Evolutionary conservation across 805 yeast genomes (phyloP).

Genomic region (Wickerhamiella galacta): DNA sequence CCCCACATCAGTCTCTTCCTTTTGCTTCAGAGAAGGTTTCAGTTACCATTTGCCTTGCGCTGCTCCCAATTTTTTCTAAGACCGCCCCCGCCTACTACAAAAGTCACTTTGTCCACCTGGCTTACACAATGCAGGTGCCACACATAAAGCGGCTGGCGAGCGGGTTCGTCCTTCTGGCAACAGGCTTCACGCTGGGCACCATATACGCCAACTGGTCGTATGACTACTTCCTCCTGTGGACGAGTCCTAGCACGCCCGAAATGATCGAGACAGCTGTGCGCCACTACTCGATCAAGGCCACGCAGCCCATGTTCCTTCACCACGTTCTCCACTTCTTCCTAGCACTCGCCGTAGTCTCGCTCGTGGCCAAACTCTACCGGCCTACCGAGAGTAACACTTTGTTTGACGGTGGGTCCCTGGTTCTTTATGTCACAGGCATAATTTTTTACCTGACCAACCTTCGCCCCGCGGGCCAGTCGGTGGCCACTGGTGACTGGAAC

Average conservation of each 20-base stretch:
- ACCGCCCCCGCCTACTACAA: no score
- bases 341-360: slow-evolving; percentile 52
- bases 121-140: no score
- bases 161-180: slow-evolving; percentile 23
- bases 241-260: slow-evolving; percentile 30
- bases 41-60: no score
- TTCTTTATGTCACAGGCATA: slow-evolving; percentile 51
- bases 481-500: slow-evolving; percentile 72
- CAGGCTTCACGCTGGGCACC: slow-evolving; percentile 69
- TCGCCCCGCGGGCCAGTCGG: slow-evolving; percentile 59
- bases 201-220: slow-evolving; percentile 67
- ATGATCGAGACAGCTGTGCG: slow-evolving; percentile 43
- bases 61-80: no score
- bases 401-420: slow-evolving; percentile 79
- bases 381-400: slow-evolving; percentile 73
- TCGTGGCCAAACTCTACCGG: slow-evolving; percentile 61
- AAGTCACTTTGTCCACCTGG: no score
- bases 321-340: slow-evolving; percentile 47
- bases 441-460: slow-evolving; percentile 77
- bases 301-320: slow-evolving; percentile 41
- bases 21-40: no score
- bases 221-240: slow-evolving; percentile 62
- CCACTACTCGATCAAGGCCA: slow-evolving; percentile 65
- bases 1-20: no score
- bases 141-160: slow-evolving; percentile 12